Evolutionary conservation across 2,329 filamentous ascomycete genomes (phyloP).

Genomic region (Simplicillium aogashimaense): DNA sequence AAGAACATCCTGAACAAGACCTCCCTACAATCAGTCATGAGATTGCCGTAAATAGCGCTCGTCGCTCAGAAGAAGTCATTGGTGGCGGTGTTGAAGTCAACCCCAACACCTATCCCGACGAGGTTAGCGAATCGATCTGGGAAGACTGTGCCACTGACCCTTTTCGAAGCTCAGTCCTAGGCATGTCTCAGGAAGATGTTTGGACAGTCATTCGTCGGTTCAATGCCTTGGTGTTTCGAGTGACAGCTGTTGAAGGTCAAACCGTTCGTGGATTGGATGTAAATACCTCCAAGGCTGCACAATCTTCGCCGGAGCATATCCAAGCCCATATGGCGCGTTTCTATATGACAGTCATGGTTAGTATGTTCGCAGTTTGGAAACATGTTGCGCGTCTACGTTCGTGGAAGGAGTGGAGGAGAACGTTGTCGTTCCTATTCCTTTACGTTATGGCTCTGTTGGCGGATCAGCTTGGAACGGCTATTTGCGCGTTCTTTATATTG

Average conservation of each 20-base stretch:
- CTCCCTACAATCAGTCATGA: too few species aligned
- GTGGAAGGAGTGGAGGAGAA: constrained; percentile 65
- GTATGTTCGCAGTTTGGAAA: constrained; percentile 56
- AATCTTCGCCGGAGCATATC: constrained; percentile 78
- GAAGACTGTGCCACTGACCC: too few species aligned
- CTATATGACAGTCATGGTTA: constrained; percentile 69
- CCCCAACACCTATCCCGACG: too few species aligned
- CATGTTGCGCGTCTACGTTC: constrained; percentile 69
- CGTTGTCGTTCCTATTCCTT: constrained; percentile 48
- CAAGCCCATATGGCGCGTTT: constrained; percentile 68
- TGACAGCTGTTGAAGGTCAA: neutral
- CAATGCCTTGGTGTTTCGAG: neutral
- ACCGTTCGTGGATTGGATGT: constrained; percentile 54
- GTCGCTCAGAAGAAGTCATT: too few species aligned
- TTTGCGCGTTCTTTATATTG: constrained; percentile 48
- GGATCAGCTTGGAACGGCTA: constrained; percentile 57
- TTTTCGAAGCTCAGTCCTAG: neutral
- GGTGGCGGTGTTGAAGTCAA: too few species aligned
- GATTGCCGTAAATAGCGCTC: too few species aligned
- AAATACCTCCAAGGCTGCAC: constrained; percentile 15
- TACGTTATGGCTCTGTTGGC: constrained; percentile 59
- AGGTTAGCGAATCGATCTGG: too few species aligned
- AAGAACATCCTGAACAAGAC: too few species aligned
- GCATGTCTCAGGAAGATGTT: constrained; percentile 1
- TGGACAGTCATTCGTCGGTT: neutral